Evolutionary conservation across 108 stramenopile genomes (phyloP), one percentile per base, ranked within the genome.

Genomic region (Chaetoceros tenuissimus): DNA sequence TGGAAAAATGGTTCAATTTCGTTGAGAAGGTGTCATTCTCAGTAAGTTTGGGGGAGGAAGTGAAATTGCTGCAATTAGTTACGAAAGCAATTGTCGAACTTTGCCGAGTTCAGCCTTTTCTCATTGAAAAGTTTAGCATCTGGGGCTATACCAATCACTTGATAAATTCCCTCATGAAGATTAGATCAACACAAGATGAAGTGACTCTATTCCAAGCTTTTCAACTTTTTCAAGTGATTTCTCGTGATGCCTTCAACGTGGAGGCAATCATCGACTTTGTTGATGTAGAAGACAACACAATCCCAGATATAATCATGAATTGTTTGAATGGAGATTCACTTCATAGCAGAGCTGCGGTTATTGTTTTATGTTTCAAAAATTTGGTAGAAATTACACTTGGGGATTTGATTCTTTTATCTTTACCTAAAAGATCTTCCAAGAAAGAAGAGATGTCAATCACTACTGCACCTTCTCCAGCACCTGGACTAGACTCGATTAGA

Each of bases 51-150:
- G 8, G 51, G n/a, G 64, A 51, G 3, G 48, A 67, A 7, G 48
- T 67, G 43, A 77, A 77, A 47, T 53, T 60, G 21, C 62, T 82
- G 40, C 66, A 79, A 43, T 55, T 63, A 1, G 73, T 80, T 5
- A 87, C 85, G 50, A 59, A 60, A 52, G 85, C 85, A 3, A 63
- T 55, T 24, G 77, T 83, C 48, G 82, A 74, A 43, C 52, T 83
- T 22, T 83, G 79, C 55, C 79, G 81, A 56, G 55, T 77, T 19
- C 63, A 74, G 44, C 47, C 55, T 28, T 55, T 71, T 26, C 47
- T 82, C 2, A 74, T 79, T 40, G 77, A 83, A 53, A 81, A 87
- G 52, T 55, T 87, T 3, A 55, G 72, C 10, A 25, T 57, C 13
- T 81, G 79, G 78, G 85, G 85, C 13, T 81, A 80, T 60, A 71